These are phyloP conservation scores for Aspergillus terreus DNA, from an alignment of 2,329 filamentous ascomycete genomes.

Conservation along the genomic window DNA sequence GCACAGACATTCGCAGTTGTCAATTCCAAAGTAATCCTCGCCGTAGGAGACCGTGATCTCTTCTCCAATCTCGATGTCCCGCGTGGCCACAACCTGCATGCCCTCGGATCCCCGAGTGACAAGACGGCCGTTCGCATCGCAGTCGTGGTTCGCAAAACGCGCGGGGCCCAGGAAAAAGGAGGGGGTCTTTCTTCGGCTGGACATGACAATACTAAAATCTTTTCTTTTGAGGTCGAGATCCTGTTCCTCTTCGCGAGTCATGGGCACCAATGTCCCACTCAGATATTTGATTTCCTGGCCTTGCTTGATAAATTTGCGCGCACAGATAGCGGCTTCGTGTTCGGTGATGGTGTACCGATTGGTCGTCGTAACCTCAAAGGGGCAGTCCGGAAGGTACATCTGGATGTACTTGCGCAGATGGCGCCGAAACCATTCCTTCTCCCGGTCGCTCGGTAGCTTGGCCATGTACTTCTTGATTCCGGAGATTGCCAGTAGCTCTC, in stretches of 20 bases:
- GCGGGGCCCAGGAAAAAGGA: slow-evolving; percentile 93
- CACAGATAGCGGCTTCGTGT: slow-evolving; percentile 83
- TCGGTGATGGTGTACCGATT: slow-evolving; percentile 92
- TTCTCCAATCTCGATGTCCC: slow-evolving; percentile 79
- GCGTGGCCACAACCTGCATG: slow-evolving; percentile 83
- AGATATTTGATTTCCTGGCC: slow-evolving; percentile 89
- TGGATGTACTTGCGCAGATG: slow-evolving; percentile 89
- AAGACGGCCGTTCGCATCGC: slow-evolving; percentile 83
- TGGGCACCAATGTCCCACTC: slow-evolving; percentile 83
- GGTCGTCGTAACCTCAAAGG: slow-evolving; percentile 89
- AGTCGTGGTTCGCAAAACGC: slow-evolving; percentile 96
- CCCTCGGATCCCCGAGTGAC: slow-evolving; percentile 79
- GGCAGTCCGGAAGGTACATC: slow-evolving; percentile 89
- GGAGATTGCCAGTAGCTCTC: slow-evolving; percentile 65
- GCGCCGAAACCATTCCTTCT: slow-evolving; percentile 79
- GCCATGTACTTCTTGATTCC: slow-evolving; percentile 70
- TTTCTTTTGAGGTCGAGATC: slow-evolving; percentile 76
- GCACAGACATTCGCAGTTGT: slow-evolving; percentile 94
- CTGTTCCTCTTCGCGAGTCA: slow-evolving; percentile 86
- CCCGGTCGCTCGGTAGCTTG: slow-evolving; percentile 66
- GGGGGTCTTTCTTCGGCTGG: slow-evolving; percentile 82
- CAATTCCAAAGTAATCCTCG: slow-evolving; percentile 90
- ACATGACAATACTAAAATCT: slow-evolving; percentile 96
- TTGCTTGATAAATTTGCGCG: slow-evolving; percentile 71
- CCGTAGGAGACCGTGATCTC: slow-evolving; percentile 97